Evolutionary conservation across 257 asterid species (phyloP), one percentile per base, ranked within the genome.

Genomic region (Forsythia viridissima): DNA sequence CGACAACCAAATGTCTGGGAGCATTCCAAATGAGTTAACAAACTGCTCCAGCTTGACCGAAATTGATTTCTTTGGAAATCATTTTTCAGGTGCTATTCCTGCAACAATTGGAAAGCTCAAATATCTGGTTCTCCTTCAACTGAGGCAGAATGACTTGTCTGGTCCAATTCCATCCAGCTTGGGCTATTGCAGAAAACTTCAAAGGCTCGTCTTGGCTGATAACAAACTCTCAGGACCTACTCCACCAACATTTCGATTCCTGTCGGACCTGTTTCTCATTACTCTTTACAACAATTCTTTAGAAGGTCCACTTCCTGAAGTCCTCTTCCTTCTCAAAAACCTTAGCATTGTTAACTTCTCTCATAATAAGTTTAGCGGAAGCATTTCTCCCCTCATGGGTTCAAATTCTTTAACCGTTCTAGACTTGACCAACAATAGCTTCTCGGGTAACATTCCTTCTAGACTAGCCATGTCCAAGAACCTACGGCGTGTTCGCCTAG

Each of bases 271-370:
- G 40, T 76, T 82, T 79, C 90, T 89, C 7, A 21, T 93, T 48
- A 86, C 93, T 78, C 96, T 94, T 42, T 94, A 92, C 97, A 94
- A 94, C 82, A 94, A 94, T 46, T 93, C 98, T 8, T 70, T 94
- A 63, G 88, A 94, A 39, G 99, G 99, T 73, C 87, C 93, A 67
- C 72, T 93, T 71, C 99, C 99, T 38, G 88, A 89, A 38, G 89
- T 92, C 51, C 86, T 94, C 43, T 87, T 81, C 85, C 87, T 81
- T 76, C 90, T 93, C 79, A 94, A 84, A 65, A 94, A 91, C 74
- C 94, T 94, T n/a, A 84, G 84, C 71, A 86, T 85, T 63, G 80
- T 94, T 36, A 94, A 94, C 87, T 81, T 94, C 16, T 94, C 98
- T 8, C 90, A 88, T 71, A 94, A 94, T 37, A 80, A 84, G 83